Conservation (phyloP, 768 basidiomycete species). For the Lactarius pseudohatsudake region DNA sequence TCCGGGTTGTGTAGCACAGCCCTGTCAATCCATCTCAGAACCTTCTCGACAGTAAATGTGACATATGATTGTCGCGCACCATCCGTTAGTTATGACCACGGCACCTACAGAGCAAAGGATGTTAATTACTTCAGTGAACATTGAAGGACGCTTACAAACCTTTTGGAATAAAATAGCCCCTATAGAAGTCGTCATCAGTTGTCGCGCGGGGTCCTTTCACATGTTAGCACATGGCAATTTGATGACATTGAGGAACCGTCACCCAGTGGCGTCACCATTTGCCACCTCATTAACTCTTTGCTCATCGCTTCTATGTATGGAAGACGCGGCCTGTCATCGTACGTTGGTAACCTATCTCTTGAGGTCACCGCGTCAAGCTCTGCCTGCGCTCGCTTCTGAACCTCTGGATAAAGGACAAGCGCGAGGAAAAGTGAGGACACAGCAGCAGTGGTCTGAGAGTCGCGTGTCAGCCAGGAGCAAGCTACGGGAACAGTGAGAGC, state of each 20-base stretch:
- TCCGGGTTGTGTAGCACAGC: conserved; percentile 28
- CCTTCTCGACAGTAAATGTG: neutral
- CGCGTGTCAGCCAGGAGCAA: neutral
- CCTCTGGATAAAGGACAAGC: conserved; percentile 32
- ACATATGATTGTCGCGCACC: conserved; percentile 18
- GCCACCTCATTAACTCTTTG: conserved; percentile 32
- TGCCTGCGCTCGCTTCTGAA: conserved; percentile 30
- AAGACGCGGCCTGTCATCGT: neutral
- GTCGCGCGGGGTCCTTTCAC: conserved; percentile 20
- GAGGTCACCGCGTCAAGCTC: conserved; percentile 32
- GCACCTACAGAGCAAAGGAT: neutral
- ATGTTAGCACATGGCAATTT: neutral
- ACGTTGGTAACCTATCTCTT: neutral
- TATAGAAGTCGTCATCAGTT: conserved; percentile 7
- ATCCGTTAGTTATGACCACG: conserved; percentile 31
- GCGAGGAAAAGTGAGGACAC: conserved; percentile 33
- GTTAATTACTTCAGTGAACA: conserved; percentile 7
- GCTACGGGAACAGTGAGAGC: neutral
- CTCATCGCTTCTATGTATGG: conserved; percentile 29
- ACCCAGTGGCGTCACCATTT: conserved; percentile 28
- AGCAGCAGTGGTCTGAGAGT: conserved; percentile 13
- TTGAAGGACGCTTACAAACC: conserved; percentile 26
- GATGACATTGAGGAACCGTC: neutral
- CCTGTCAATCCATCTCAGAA: neutral
- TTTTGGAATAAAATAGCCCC: neutral